Conservation (phyloP, 2,329 filamentous ascomycete genomes). For the Torrubiella hemipterigena region DNA sequence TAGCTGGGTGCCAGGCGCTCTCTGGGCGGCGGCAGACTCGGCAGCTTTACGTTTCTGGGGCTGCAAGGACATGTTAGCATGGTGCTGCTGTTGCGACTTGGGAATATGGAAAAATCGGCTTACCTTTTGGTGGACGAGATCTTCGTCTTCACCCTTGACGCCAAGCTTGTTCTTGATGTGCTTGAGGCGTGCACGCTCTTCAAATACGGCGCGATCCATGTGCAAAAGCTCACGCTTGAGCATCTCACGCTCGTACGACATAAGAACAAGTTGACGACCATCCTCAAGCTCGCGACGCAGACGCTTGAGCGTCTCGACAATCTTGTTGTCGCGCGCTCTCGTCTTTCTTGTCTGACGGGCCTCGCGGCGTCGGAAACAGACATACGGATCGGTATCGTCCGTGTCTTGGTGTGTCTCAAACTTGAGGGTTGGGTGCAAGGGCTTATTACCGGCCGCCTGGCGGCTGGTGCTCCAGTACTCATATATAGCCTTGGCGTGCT, state of each 20-base stretch:
- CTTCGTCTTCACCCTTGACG: constrained; percentile 88
- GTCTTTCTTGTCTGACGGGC: constrained; percentile 93
- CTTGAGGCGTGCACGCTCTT: constrained; percentile 72
- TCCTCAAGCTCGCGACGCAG: constrained; percentile 85
- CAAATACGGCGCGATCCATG: constrained; percentile 67
- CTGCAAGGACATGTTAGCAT: constrained; percentile 29
- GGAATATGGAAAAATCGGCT: constrained; percentile 12
- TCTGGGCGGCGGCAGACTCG: constrained; percentile 49
- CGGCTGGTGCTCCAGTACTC: constrained; percentile 76
- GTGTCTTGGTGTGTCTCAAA: constrained; percentile 90
- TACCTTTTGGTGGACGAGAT: constrained; percentile 90
- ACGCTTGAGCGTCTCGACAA: constrained; percentile 87
- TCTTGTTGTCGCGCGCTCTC: constrained; percentile 82
- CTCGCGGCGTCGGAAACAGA: constrained; percentile 93
- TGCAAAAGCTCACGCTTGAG: constrained; percentile 66
- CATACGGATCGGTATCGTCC: constrained; percentile 92
- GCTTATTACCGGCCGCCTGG: constrained; percentile 52
- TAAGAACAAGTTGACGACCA: constrained; percentile 65
- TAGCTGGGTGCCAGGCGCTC: constrained; percentile 50
- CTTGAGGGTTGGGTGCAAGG: constrained; percentile 71
- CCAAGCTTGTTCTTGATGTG: constrained; percentile 77
- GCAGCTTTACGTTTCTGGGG: constrained; percentile 59
- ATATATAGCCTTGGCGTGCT: constrained; percentile 67
- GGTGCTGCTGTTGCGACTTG: constrained; percentile 3
- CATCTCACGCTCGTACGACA: constrained; percentile 70